Conservation (phyloP, 1,139 yeast genomes). For the Protomyces inundatus region DNA sequence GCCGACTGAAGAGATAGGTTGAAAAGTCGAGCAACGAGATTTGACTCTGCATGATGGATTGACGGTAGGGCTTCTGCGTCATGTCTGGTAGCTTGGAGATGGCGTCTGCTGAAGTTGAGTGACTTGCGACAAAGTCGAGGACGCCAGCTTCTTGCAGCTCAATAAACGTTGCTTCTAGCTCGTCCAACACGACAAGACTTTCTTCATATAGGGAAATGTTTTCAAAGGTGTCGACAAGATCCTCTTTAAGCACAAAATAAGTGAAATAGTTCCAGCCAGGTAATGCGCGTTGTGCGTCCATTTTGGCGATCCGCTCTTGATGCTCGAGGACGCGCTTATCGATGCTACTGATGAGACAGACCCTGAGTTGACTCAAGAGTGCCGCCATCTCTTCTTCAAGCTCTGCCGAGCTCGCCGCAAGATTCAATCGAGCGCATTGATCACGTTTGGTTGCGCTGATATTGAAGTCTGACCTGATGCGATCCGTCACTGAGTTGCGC, state of each 20-base stretch:
- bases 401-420: constrained; percentile 41
- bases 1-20: constrained; percentile 44
- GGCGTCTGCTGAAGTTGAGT: background rate
- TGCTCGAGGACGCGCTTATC: constrained; percentile 47
- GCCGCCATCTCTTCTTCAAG: constrained; percentile 37
- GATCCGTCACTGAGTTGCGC: constrained; percentile 57
- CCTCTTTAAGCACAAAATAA: constrained; percentile 46
- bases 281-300: constrained; percentile 38
- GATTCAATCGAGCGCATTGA: constrained; percentile 39
- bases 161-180: constrained; percentile 38
- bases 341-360: constrained; percentile 54
- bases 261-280: constrained; percentile 47
- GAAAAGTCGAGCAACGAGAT: constrained; percentile 44
- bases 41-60: constrained; percentile 40
- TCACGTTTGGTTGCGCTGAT: constrained; percentile 37
- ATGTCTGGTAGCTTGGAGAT: constrained; percentile 6
- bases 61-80: constrained; percentile 32
- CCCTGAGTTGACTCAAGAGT: constrained; percentile 46
- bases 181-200: constrained; percentile 49
- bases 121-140: background rate
- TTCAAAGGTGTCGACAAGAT: constrained; percentile 46
- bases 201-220: constrained; percentile 56
- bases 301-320: constrained; percentile 40
- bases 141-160: constrained; percentile 25
- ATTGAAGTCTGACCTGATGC: constrained; percentile 62